phyloP scores from a whole-genome alignment of 2,329 filamentous ascomycete species.

The Sclerotinia nivalis region DNA sequence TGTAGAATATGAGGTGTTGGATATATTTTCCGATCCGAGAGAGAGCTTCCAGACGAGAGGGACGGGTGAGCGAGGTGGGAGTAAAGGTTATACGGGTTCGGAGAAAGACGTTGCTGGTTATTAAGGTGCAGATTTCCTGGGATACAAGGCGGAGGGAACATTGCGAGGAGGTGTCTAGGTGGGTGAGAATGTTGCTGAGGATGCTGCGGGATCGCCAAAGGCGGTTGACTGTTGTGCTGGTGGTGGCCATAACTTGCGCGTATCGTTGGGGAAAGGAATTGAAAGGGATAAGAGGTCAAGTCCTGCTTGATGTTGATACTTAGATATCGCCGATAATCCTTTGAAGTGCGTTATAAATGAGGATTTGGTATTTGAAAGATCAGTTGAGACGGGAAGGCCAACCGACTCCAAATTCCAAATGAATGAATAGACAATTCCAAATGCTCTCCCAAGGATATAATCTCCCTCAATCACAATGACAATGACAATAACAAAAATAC shows the following conservation, averaged over 20 bases:
- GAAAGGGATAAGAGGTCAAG: not conserved
- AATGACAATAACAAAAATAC: not conserved
- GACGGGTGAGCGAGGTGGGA: slow-evolving; percentile 73
- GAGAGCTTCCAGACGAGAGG: slow-evolving; percentile 71
- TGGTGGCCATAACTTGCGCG: slow-evolving; percentile 42
- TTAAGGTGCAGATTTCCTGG: slow-evolving; percentile 68
- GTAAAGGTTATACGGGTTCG: slow-evolving; percentile 70
- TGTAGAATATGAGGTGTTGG: slow-evolving; percentile 73
- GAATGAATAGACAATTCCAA: not conserved
- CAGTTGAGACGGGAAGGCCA: not conserved
- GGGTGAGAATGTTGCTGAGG: slow-evolving; percentile 35
- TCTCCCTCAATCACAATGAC: not conserved
- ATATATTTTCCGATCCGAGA: slow-evolving; percentile 77
- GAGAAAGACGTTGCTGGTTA: slow-evolving; percentile 69
- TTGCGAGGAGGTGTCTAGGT: slow-evolving; percentile 42
- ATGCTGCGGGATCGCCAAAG: slow-evolving; percentile 41
- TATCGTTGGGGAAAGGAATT: slow-evolving; percentile 30
- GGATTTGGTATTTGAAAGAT: not conserved
- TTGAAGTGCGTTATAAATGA: not conserved
- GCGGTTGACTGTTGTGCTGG: slow-evolving; percentile 38
- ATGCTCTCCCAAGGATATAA: not conserved
- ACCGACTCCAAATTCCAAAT: not conserved
- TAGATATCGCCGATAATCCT: not conserved
- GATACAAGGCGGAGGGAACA: slow-evolving; percentile 65
- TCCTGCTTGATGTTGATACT: slow-evolving; percentile 3